Base-by-base conservation (phyloP, 2,329 filamentous ascomycete genomes). In the Reticulascus tulasneorum region DNA sequence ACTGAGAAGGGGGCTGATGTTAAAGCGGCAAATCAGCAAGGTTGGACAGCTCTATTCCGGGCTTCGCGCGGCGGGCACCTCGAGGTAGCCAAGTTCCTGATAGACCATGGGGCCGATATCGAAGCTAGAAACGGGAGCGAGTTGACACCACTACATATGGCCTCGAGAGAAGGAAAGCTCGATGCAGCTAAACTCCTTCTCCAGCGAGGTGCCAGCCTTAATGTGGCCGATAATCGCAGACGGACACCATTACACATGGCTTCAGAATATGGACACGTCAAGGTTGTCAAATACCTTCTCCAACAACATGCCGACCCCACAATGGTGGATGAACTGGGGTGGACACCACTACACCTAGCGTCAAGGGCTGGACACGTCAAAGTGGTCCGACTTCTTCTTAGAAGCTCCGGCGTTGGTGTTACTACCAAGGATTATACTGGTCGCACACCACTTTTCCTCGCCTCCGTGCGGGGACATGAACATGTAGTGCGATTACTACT, bases 41-140 rank as follows among this genome's bases (percentile, higher is more conserved):
- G 25, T 40, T 13, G 42, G 25, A 12, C 25, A 25, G 13, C 25
- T 45, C 6, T 29, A 16, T 3, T 18, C 9, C 35, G 27, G 26
- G 36, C 40, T 18, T 30, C 36, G 9, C 16, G 12, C 15, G 34
- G 33, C 6, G 36, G 37, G 11, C 11, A 38, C 16, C 12, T 29
- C 7, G 31, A 40, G 15, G 33, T 40, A 15, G 43, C 34, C 15
- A 32, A 29, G 15, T 42, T 20, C 25, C 40, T 5, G 23, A 36
- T 15, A 9, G 37, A 34, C 15, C 5, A 37, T 8, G 23, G 28
- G 10, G 31, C 30, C 23, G 33, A 39, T 22, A 7, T 26, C 9
- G 15, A 19, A 2, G 27, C 10, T 12, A 7, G 16, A 9, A 9
- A 10, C 23, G 25, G 16, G 7, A 5, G 20, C 5, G 28, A 28